Evolutionary conservation across 2,329 filamentous ascomycete species (phyloP), one percentile per base, ranked within the genome.

Genomic region (Diaporthe aspalathi): DNA sequence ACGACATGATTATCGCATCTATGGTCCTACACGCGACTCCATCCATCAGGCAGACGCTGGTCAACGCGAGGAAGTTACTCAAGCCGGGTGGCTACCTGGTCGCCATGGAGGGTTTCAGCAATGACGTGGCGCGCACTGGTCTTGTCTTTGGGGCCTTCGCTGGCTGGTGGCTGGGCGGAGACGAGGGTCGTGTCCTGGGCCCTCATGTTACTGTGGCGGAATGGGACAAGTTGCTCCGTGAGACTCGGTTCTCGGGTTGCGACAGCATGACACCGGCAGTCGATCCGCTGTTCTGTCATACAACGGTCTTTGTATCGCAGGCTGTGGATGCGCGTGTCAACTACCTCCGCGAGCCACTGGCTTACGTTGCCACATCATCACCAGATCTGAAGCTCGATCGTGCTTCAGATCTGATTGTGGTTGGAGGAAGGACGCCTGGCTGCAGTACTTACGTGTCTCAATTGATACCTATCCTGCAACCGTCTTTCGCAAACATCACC

Each of bases 1-100:
- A 75, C 67, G 80, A 81, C 57, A 17, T 82, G 9, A 67, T 82
- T 2, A 68, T 82, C 60, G 79, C 78, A 0, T 76, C 77, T 1
- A 74, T 79, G n/a, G 79, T 79, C 0, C 66, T 82, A 3, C 76
- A 80, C 57, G 76, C 76, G 5, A 78, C 77, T 2, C 20, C 65
- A 22, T 35, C 49, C 11, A 22, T 79, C 17, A 66, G 76, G 67
- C 3, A 74, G 27, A 71, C 76, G 32, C 8, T 77, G 74, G 8
- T 32, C 2, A 77, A 80, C 53, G 71, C 75, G 5, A 76, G 79
- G 14, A 70, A 70, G 1, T 72, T 82, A 1, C 72, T 82, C 0
- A 78, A 77, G 17, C 78, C 82, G 0, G 80, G 78, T 2, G 68
- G 68, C 1, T 67, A 57, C 27, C 27, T 57, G 12, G 32, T 57